phyloP scores from a whole-genome alignment of 768 basidiomycete genomes.

The Tremella yokohamensis region DNA sequence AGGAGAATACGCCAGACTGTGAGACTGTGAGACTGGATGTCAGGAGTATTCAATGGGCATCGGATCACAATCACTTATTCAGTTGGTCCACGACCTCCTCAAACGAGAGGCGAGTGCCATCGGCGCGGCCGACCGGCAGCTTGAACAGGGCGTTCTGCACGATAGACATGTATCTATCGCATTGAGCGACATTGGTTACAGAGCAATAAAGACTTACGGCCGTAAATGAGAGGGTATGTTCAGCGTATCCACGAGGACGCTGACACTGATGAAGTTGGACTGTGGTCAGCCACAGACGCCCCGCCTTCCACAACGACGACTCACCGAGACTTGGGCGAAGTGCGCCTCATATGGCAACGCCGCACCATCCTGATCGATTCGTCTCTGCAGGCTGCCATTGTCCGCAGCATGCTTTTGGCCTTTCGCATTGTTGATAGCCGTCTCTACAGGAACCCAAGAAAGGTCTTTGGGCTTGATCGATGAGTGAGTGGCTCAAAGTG shows the following conservation, averaged over 20 bases:
- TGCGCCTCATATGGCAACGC: slow-evolving; percentile 80
- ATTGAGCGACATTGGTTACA: neutral
- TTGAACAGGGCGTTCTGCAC: slow-evolving; percentile 85
- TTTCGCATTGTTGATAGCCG: slow-evolving; percentile 38
- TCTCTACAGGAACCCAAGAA: slow-evolving; percentile 80
- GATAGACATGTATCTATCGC: slow-evolving; percentile 65
- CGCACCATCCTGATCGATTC: slow-evolving; percentile 67
- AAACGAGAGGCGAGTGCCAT: slow-evolving; percentile 68
- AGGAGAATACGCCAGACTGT: slow-evolving; percentile 70
- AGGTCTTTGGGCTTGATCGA: slow-evolving; percentile 60
- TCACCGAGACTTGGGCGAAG: slow-evolving; percentile 85
- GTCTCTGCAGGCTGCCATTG: slow-evolving; percentile 57
- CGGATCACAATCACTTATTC: slow-evolving; percentile 61
- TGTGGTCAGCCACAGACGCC: slow-evolving; percentile 48
- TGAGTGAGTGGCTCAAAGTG: neutral
- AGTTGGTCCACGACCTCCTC: slow-evolving; percentile 89
- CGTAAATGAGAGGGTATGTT: slow-evolving; percentile 70
- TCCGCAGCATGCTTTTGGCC: slow-evolving; percentile 44
- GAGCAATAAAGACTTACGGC: slow-evolving; percentile 58
- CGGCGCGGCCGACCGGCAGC: slow-evolving; percentile 68
- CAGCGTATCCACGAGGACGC: slow-evolving; percentile 72
- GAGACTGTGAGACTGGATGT: slow-evolving; percentile 62
- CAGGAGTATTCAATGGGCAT: neutral
- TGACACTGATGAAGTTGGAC: slow-evolving; percentile 88
- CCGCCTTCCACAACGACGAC: slow-evolving; percentile 21